phyloP scores from a whole-genome alignment of 306 rosid species.

The Malus fusca region DNA sequence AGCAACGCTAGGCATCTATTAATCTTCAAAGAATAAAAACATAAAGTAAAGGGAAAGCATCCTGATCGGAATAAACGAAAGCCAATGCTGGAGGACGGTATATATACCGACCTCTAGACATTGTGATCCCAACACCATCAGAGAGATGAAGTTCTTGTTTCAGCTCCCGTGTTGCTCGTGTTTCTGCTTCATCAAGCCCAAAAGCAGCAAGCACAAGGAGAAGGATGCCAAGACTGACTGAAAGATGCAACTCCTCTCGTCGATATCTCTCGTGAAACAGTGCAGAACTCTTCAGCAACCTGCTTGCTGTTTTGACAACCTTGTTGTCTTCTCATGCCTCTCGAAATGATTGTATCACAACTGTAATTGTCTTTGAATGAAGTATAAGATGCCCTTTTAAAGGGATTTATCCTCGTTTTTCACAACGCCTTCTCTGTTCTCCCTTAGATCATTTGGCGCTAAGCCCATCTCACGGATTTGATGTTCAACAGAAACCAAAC shows the following conservation, averaged over 20 bases:
- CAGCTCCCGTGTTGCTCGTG: slow-evolving; percentile 55
- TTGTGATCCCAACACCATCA: slow-evolving; percentile 8
- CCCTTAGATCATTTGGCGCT: slow-evolving; percentile 33
- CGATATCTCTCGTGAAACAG: slow-evolving; percentile 4
- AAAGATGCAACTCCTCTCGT: slow-evolving; percentile 9
- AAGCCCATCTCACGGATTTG: slow-evolving; percentile 82
- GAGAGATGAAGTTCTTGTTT: slow-evolving; percentile 46
- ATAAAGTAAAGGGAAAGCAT: slow-evolving; percentile 10
- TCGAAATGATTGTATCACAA: slow-evolving; percentile 7
- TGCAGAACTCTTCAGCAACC: slow-evolving; percentile 3
- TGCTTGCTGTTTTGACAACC: neutral
- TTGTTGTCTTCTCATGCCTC: slow-evolving; percentile 3
- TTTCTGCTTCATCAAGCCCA: slow-evolving; percentile 46
- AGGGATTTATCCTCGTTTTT: slow-evolving; percentile 11
- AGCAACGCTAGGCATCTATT: slow-evolving; percentile 31
- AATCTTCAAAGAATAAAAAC: neutral
- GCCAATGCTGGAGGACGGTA: slow-evolving; percentile 2
- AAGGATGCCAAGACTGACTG: slow-evolving; percentile 33
- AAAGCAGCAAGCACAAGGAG: slow-evolving; percentile 34
- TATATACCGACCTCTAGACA: slow-evolving; percentile 12
- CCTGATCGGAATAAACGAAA: neutral
- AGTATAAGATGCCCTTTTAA: neutral
- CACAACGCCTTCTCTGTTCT: slow-evolving; percentile 23
- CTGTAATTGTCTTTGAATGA: neutral
- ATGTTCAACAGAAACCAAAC: slow-evolving; percentile 69